phyloP scores from a whole-genome alignment of 75 land plant species.

The Larix kaempferi region DNA sequence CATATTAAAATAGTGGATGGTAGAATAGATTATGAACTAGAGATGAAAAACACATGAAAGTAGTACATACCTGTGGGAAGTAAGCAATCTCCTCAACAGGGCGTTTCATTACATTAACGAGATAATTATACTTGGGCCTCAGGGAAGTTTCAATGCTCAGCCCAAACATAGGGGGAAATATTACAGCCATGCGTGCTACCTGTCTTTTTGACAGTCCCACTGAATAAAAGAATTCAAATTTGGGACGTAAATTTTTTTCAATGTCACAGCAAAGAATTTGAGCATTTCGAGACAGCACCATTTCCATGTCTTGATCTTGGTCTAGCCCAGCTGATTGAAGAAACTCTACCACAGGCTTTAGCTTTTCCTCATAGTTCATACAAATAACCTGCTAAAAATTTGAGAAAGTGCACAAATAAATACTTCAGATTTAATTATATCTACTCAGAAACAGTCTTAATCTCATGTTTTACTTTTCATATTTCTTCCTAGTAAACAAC shows the following conservation, averaged over 20 bases:
- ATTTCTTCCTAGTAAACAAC: too few species aligned
- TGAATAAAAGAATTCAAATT: conserved; percentile 20
- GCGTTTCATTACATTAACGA: conserved; percentile 27
- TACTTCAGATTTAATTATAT: too few species aligned
- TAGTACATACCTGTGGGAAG: conserved; percentile 35
- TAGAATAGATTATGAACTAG: not conserved
- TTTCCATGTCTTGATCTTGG: conserved; percentile 29
- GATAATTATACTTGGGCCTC: conserved; percentile 24
- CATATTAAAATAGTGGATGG: not conserved
- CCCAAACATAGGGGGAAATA: conserved; percentile 36
- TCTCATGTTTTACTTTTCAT: too few species aligned
- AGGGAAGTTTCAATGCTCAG: conserved; percentile 33
- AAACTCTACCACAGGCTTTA: conserved; percentile 36
- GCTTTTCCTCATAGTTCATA: conserved; percentile 13
- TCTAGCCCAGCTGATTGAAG: conserved; percentile 25
- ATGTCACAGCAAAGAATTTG: conserved; percentile 33
- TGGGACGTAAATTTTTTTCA: conserved; percentile 36
- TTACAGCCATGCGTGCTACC: conserved; percentile 24
- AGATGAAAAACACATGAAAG: not conserved
- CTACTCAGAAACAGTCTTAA: too few species aligned
- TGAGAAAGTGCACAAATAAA: too few species aligned
- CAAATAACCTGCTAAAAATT: too few species aligned
- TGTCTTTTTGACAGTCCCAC: conserved; percentile 17
- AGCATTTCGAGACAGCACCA: conserved; percentile 32
- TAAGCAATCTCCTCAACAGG: conserved; percentile 23